These are phyloP conservation scores for Phellinidium pouzarii DNA, from an alignment of 1,284 basidiomycete species.

Conservation along the genomic window DNA sequence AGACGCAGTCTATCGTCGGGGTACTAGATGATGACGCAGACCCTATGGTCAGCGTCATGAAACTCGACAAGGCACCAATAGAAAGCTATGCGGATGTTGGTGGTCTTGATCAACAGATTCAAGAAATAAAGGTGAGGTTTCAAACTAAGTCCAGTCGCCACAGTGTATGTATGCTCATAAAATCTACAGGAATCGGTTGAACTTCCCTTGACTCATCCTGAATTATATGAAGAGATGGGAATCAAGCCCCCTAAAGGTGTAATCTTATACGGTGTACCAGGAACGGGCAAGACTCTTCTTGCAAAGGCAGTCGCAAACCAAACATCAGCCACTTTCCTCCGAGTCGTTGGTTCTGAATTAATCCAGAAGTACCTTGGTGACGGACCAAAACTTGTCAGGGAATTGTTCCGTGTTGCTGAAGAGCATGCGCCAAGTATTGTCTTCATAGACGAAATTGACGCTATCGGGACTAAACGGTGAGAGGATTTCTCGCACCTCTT, in stretches of 20 bases:
- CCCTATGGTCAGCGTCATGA: constrained; percentile 98
- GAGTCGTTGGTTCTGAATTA: constrained; percentile 95
- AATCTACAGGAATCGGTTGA: constrained; percentile 88
- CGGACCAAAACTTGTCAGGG: constrained; percentile 97
- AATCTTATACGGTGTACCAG: constrained; percentile 97
- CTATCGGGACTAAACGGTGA: constrained; percentile 95
- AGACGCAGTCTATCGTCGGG: constrained; percentile 92
- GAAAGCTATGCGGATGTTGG: constrained; percentile 99
- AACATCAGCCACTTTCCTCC: constrained; percentile 97
- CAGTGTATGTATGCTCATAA: constrained; percentile 1
- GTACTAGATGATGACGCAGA: constrained; percentile 97
- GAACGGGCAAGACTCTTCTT: constrained; percentile 96
- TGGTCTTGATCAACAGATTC: constrained; percentile 94
- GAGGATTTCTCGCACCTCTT: constrained; percentile 23
- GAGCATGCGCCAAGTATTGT: constrained; percentile 98
- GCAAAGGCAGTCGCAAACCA: constrained; percentile 99
- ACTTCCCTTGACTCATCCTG: constrained; percentile 95
- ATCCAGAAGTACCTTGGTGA: constrained; percentile 99
- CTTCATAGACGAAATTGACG: constrained; percentile 99
- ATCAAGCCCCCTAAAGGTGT: constrained; percentile 99
- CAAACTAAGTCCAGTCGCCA: constrained; percentile 15
- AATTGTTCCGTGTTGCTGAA: constrained; percentile 95
- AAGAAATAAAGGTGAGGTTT: constrained; percentile 97
- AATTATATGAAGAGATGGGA: constrained; percentile 99
- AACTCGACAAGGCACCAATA: constrained; percentile 96